phyloP scores from a whole-genome alignment of 805 yeast genomes.

The Kodamaea neixiangensis region DNA sequence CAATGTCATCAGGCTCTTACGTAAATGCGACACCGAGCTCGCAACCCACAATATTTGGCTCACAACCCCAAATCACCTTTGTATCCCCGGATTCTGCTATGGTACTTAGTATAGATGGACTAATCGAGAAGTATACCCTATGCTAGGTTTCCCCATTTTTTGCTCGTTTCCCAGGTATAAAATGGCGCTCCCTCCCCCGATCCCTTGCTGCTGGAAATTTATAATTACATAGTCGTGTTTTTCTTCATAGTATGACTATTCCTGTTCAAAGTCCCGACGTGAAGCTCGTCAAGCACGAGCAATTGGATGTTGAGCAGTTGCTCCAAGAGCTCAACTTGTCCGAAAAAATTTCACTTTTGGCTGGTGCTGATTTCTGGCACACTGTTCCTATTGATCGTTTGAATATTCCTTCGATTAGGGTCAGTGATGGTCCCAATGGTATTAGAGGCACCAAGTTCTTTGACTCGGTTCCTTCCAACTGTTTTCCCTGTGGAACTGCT shows the following conservation, averaged over 20 bases:
- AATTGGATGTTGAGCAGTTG: slow-evolving; percentile 29
- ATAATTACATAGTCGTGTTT: background rate
- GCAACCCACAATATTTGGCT: background rate
- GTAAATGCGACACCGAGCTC: no score
- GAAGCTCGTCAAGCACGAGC: background rate
- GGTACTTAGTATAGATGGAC: background rate
- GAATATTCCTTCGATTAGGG: slow-evolving; percentile 17
- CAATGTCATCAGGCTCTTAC: no score
- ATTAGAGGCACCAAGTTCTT: slow-evolving; percentile 59
- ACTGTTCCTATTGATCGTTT: slow-evolving; percentile 18
- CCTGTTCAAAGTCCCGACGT: background rate
- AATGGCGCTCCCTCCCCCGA: background rate
- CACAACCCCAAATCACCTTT: background rate
- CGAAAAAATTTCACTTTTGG: slow-evolving; percentile 39
- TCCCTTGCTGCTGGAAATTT: background rate
- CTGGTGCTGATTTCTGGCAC: slow-evolving; percentile 28
- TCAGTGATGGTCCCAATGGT: slow-evolving; percentile 64
- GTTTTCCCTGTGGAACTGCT: slow-evolving; percentile 63
- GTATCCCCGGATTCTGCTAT: no score
- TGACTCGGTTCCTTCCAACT: slow-evolving; percentile 53
- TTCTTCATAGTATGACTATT: background rate
- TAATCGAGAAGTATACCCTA: background rate
- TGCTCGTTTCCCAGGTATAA: background rate
- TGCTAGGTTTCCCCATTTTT: background rate
- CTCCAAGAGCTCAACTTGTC: slow-evolving; percentile 32